These are phyloP conservation scores for Didymella sp. DNA, from an alignment of 2,329 filamentous ascomycete species.

Conservation along the genomic window DNA sequence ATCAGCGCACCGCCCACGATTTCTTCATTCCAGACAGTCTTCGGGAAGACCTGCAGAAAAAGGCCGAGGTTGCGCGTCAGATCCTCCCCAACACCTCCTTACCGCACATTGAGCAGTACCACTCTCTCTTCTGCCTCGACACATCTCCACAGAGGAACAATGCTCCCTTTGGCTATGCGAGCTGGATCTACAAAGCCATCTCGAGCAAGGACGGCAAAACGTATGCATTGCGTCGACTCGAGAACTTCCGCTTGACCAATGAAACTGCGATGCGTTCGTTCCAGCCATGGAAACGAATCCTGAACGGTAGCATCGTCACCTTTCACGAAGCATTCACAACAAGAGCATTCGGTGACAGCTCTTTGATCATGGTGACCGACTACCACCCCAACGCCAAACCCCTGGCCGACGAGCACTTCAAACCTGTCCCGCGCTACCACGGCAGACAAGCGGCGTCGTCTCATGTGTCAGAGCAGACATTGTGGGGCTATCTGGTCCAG, in stretches of 20 bases:
- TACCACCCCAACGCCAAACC: conserved; percentile 93
- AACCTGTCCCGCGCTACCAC: conserved; percentile 49
- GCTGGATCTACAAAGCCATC: conserved; percentile 94
- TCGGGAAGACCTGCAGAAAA: conserved; percentile 87
- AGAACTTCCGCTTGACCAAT: conserved; percentile 87
- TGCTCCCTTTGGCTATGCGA: conserved; percentile 82
- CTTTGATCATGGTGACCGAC: conserved; percentile 90
- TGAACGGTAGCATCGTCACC: conserved; percentile 81
- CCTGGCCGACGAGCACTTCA: conserved; percentile 80
- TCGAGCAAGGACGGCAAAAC: conserved; percentile 86
- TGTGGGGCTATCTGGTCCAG: conserved; percentile 94
- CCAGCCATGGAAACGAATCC: conserved; percentile 87
- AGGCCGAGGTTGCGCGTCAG: conserved; percentile 83
- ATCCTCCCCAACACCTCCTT: conserved; percentile 81
- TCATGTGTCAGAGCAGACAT: conserved; percentile 68
- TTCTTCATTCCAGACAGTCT: conserved; percentile 90
- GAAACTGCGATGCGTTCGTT: conserved; percentile 86
- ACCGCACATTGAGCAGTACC: conserved; percentile 83
- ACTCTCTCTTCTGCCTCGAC: conserved; percentile 90
- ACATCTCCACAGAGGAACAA: conserved; percentile 79
- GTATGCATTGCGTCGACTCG: conserved; percentile 86
- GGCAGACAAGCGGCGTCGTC: conserved; percentile 46
- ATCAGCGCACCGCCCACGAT: conserved; percentile 86
- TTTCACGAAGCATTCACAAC: conserved; percentile 94
- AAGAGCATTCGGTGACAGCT: conserved; percentile 90